Percentiles rank a stretch among this genome's conserved stretches.
Evolutionary conservation across 2,329 filamentous ascomycete species (phyloP).

Genomic region (Venturia carpophila): DNA sequence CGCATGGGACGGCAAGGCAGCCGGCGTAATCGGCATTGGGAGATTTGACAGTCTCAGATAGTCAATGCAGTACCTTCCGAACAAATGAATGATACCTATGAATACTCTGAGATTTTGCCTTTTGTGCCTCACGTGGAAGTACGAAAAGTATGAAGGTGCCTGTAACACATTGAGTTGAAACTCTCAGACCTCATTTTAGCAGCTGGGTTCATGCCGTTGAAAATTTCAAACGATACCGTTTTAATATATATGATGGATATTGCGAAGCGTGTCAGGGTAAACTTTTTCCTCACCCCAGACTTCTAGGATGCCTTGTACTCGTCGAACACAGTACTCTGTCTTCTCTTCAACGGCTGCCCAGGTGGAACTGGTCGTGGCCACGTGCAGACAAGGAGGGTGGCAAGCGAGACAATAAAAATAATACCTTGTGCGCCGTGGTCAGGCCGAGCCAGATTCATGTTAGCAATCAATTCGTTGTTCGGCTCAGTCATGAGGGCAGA

Average conservation of each 20-base stretch:
- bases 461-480: slow-evolving; percentile 3
- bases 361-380: neutral
- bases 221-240: neutral
- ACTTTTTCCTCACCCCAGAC: neutral
- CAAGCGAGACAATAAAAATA: neutral
- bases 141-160: neutral
- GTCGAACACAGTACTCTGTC: too few relatives aligned
- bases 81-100: neutral
- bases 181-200: neutral
- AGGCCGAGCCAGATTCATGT: neutral
- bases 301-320: neutral
- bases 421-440: neutral
- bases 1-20: neutral
- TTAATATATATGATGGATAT: neutral
- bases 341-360: neutral
- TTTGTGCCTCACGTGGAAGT: slow-evolving; percentile 2
- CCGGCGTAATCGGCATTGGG: neutral
- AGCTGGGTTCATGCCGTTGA: neutral
- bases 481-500: neutral
- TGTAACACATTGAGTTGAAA: neutral
- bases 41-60: neutral
- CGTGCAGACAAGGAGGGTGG: neutral
- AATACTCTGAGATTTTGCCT: neutral
- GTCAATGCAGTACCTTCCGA: slow-evolving; percentile 1
- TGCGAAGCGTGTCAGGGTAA: neutral